A percentile compares a stretch with the other conserved stretches of the same genome.
Evolutionary conservation across 2,329 filamentous ascomycete species (phyloP).

Genomic region (Trichoderma atrobrunneum): DNA sequence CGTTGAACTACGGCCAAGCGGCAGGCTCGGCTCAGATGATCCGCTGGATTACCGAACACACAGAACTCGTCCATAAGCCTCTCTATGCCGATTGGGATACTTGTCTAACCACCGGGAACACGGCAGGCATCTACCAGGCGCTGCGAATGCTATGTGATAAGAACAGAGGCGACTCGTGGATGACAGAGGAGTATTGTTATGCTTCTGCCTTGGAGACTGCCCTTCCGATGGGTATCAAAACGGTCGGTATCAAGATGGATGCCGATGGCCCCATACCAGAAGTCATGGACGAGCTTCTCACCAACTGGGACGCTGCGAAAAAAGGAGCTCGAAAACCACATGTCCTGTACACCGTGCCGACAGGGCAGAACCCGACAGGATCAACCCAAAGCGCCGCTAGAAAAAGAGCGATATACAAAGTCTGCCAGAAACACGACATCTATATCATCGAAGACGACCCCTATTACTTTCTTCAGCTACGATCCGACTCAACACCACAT

Average conservation of each 20-base stretch:
- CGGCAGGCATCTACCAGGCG: constrained; percentile 64
- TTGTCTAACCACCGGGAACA: constrained; percentile 64
- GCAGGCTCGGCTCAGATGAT: constrained; percentile 68
- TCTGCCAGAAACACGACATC: constrained; percentile 74
- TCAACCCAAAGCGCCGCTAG: constrained; percentile 66
- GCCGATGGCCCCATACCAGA: constrained; percentile 61
- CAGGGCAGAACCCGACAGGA: constrained; percentile 82
- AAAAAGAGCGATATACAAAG: constrained; percentile 65
- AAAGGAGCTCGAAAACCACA: constrained; percentile 40
- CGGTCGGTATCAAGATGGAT: constrained; percentile 64
- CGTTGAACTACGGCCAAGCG: constrained; percentile 73
- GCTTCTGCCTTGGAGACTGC: not conserved
- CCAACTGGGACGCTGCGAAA: constrained; percentile 56
- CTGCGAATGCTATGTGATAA: constrained; percentile 64
- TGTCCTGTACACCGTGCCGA: constrained; percentile 57
- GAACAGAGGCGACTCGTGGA: constrained; percentile 47
- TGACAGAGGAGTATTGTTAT: constrained; percentile 29
- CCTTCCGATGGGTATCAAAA: not conserved
- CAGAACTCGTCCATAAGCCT: constrained; percentile 69
- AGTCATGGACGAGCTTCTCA: constrained; percentile 60
- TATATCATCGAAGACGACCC: constrained; percentile 83
- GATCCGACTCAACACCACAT: constrained; percentile 46
- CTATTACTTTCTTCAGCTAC: constrained; percentile 86
- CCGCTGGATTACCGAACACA: constrained; percentile 72
- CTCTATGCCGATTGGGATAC: constrained; percentile 72